Evolutionary conservation across 1,284 basidiomycete species (phyloP).

Genomic region (Puccinia sorghi): DNA sequence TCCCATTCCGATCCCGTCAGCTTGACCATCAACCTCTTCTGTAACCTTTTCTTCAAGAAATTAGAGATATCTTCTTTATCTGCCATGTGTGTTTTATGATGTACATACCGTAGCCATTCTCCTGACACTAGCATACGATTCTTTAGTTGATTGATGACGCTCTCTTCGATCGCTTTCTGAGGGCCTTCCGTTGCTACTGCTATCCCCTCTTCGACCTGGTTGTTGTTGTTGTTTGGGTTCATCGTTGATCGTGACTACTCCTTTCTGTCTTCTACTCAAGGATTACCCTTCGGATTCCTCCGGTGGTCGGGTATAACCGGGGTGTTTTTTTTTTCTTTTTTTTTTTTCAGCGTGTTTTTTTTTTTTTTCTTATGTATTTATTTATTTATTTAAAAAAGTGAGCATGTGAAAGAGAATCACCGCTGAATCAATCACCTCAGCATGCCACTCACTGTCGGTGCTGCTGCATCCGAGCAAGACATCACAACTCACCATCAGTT

Average conservation of each 20-base stretch:
- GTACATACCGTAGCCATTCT: constrained; percentile 46
- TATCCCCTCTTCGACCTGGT: no score
- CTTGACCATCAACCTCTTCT: constrained; percentile 17
- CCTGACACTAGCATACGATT: constrained; percentile 40
- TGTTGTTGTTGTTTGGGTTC: background rate
- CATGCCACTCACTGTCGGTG: no score
- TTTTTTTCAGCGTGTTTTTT: background rate
- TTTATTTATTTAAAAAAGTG: no score
- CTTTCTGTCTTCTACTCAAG: no score
- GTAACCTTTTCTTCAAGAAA: constrained; percentile 26
- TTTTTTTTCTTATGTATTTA: background rate
- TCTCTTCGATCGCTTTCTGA: constrained; percentile 25
- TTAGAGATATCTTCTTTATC: no score
- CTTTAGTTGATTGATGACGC: constrained; percentile 29
- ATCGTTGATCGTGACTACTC: background rate
- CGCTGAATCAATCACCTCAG: no score
- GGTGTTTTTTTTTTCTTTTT: background rate
- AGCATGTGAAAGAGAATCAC: no score
- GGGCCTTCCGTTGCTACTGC: background rate
- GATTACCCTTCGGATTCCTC: no score
- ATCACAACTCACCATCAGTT: background rate
- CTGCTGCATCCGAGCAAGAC: background rate
- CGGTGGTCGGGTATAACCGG: background rate
- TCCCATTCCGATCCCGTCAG: constrained; percentile 41
- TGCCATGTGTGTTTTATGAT: no score